Evolutionary conservation across 2,329 filamentous ascomycete species (phyloP), one percentile per base, ranked within the genome.

Genomic region (Exserohilum rostratum): DNA sequence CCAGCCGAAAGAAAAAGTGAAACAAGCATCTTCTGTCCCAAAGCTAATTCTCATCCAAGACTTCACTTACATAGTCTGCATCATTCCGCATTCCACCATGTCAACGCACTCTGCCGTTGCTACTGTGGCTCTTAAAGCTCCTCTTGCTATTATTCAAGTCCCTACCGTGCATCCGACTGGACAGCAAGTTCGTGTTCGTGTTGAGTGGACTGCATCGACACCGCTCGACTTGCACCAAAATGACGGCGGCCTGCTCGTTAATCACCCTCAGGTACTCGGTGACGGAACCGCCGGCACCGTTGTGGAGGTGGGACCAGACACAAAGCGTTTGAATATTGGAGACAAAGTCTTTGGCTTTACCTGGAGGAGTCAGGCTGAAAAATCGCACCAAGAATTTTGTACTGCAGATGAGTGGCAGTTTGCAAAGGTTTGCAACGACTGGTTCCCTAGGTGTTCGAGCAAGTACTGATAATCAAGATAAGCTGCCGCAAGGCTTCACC

Each of bases 151-250:
- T 18, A 69, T 67, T 7, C 59, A 74, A 46, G 69, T 78, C 3
- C 70, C 75, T 1, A 78, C 76, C 6, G 50, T 70, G 4, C 50
- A 54, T 12, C 74, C 75, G 1, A 53, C 37, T 12, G 60, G 44
- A 10, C 77, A 80, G 31, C 81, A 88, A 68, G 79, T 86, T 30
- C 77, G 80, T 13, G 72, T 88, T 35, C 79, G 76, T 22, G 81
- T 85, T 9, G 74, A 81, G 53, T 88, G 83, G 82, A 85, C 83
- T 2, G 80, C 84, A 2, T 86, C 85, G 1, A 85, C 83, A 1
- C 86, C 86, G 0, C 74, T 88, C 0, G 84, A 88, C 61, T 74
- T 88, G 5, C 86, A 88, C 70, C 81, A 84, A 54, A 82, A 83
- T 39, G 84, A 87, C 61, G 84, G 85, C 31, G 84, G 83, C 0